A percentile compares a stretch with the other conserved stretches of the same genome.
Conservation (phyloP, 345 rosid genomes). For the Eucalyptus curtisii region DNA sequence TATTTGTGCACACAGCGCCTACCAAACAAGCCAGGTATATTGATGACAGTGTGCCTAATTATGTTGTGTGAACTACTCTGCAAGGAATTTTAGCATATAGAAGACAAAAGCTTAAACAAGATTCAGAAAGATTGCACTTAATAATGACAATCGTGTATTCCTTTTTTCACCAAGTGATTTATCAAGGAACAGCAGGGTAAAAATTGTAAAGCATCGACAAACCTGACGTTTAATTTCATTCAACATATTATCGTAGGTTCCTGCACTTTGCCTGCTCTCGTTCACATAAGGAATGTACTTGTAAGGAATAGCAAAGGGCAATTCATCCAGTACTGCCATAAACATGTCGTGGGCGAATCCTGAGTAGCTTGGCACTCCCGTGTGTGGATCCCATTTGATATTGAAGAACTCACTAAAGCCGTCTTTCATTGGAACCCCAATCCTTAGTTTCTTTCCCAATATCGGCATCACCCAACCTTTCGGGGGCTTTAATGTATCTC, state of each 20-base stretch:
- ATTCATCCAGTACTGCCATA: not conserved
- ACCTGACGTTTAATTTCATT: not conserved
- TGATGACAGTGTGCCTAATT: not conserved
- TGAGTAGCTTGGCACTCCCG: not conserved
- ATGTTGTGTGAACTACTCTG: not conserved
- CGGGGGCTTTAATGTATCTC: not conserved
- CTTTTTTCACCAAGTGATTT: not conserved
- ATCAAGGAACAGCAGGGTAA: not conserved
- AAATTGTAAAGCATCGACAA: not conserved
- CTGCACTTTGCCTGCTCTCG: not conserved
- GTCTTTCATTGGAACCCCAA: slow-evolving; percentile 2
- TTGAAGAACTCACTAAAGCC: slow-evolving; percentile 1
- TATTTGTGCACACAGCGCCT: not conserved
- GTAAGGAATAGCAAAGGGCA: slow-evolving; percentile 3
- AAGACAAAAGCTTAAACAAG: not conserved
- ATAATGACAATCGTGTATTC: not conserved
- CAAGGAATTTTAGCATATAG: not conserved
- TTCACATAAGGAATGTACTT: not conserved
- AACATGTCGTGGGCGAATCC: slow-evolving; percentile 11
- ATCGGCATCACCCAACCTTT: slow-evolving; percentile 8
- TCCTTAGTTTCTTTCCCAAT: not conserved
- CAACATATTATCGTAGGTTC: not conserved
- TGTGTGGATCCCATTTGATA: not conserved
- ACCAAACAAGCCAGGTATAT: not conserved
- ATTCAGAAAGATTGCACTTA: not conserved